Conservation (phyloP, 768 basidiomycete species). For the Termitomyces sp. region DNA sequence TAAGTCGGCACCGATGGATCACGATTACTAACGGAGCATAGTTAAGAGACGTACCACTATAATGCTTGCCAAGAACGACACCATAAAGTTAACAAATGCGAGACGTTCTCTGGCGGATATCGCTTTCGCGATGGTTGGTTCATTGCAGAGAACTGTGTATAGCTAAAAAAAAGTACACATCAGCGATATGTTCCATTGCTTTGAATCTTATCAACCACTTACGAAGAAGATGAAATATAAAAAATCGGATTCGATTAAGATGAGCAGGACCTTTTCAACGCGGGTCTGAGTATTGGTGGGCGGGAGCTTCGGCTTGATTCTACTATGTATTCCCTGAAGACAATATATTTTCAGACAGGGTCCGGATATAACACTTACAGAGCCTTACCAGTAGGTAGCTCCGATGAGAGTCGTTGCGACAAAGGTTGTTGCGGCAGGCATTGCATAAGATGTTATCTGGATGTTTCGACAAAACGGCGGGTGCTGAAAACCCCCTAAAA, state of each 20-base stretch:
- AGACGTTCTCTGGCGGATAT: not conserved
- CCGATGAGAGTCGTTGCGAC: constrained; percentile 3
- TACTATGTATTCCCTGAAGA: constrained; percentile 2
- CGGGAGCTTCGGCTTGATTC: not conserved
- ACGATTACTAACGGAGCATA: not conserved
- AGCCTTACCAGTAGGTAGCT: constrained; percentile 2
- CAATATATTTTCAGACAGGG: not conserved
- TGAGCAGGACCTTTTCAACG: constrained; percentile 4
- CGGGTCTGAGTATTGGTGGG: not conserved
- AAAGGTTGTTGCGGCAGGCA: constrained; percentile 7
- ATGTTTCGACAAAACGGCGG: constrained; percentile 3
- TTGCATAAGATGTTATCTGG: constrained; percentile 7
- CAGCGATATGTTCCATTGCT: not conserved
- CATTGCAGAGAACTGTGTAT: not conserved
- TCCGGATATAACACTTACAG: not conserved
- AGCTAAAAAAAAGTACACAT: not conserved
- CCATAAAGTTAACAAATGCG: constrained; percentile 3
- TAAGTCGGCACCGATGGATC: not conserved
- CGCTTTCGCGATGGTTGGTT: not conserved
- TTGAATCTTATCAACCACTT: not conserved
- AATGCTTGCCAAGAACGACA: constrained; percentile 4
- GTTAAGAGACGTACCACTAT: not conserved
- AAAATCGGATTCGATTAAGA: constrained; percentile 7
- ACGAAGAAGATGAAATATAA: constrained; percentile 10
- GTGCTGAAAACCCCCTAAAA: constrained; percentile 4